These are phyloP conservation scores for Lizonia empirigonia DNA, from an alignment of 2,329 filamentous ascomycete species.

Conservation along the genomic window DNA sequence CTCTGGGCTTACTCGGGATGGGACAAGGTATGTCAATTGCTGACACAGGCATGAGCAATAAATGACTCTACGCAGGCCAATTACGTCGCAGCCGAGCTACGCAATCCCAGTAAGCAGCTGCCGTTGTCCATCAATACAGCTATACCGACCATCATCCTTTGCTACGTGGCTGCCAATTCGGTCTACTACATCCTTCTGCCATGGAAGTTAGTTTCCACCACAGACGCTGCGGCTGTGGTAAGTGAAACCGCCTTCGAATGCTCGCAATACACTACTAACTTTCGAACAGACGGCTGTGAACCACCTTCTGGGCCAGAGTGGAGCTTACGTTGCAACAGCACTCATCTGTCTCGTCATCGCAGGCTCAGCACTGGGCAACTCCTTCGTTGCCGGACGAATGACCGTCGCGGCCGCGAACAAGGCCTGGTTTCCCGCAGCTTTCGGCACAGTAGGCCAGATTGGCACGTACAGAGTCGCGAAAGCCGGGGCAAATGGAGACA, in stretches of 20 bases:
- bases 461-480: constrained; percentile 33
- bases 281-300: constrained; percentile 38
- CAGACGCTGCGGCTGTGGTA: constrained; percentile 68
- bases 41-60: constrained; percentile 20
- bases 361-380: constrained; percentile 66
- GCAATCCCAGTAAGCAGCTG: constrained; percentile 50
- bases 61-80: constrained; percentile 35
- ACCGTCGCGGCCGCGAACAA: constrained; percentile 61
- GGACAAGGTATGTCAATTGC: constrained; percentile 40
- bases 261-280: background rate
- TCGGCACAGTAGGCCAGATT: constrained; percentile 39
- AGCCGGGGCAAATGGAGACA: constrained; percentile 1
- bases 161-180: constrained; percentile 65
- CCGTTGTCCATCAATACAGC: constrained; percentile 68
- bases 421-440: constrained; percentile 35
- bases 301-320: constrained; percentile 60
- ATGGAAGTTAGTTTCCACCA: constrained; percentile 63
- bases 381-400: constrained; percentile 68
- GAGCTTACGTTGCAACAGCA: constrained; percentile 57
- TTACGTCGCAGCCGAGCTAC: constrained; percentile 47
- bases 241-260: constrained; percentile 24
- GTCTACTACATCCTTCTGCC: constrained; percentile 68
- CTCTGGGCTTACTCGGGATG: constrained; percentile 46
- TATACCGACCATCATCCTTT: constrained; percentile 64
- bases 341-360: constrained; percentile 67